These are phyloP conservation scores for Lactifluus volemus DNA, from an alignment of 768 basidiomycete genomes.

Conservation along the genomic window DNA sequence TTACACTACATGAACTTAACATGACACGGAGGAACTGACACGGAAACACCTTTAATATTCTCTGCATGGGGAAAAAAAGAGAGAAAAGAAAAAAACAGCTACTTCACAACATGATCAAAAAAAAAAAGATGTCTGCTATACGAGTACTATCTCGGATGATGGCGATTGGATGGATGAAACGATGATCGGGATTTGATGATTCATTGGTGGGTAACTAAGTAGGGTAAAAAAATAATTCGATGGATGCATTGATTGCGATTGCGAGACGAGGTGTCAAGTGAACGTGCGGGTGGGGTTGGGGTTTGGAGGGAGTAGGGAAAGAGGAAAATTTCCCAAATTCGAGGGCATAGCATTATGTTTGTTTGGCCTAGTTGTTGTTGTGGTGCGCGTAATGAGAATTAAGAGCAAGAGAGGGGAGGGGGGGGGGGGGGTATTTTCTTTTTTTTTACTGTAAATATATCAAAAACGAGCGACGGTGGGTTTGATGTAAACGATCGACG, in stretches of 20 bases:
- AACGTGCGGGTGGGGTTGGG: background rate
- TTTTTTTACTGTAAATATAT: background rate
- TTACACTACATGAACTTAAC: no score
- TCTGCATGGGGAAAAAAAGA: background rate
- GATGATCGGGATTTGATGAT: background rate
- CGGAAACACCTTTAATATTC: background rate
- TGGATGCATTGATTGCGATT: no score
- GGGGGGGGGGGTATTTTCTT: background rate
- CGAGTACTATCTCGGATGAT: background rate
- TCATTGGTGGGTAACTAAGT: no score
- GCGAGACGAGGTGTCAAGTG: background rate
- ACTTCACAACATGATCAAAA: conserved; percentile 10
- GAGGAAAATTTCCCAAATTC: background rate
- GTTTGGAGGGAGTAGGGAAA: background rate
- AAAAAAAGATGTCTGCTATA: conserved; percentile 3
- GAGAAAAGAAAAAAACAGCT: background rate
- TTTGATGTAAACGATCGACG: background rate
- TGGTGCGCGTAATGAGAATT: background rate
- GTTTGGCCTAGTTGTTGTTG: background rate
- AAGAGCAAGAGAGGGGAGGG: background rate
- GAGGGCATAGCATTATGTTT: background rate
- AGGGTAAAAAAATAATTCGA: no score
- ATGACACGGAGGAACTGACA: background rate
- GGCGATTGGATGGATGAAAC: background rate
- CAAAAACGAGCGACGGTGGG: background rate